Evolutionary conservation across 495 filamentous ascomycete species (phyloP), one percentile per base, ranked within the genome.

Genomic region (Hypoxylon rickii): DNA sequence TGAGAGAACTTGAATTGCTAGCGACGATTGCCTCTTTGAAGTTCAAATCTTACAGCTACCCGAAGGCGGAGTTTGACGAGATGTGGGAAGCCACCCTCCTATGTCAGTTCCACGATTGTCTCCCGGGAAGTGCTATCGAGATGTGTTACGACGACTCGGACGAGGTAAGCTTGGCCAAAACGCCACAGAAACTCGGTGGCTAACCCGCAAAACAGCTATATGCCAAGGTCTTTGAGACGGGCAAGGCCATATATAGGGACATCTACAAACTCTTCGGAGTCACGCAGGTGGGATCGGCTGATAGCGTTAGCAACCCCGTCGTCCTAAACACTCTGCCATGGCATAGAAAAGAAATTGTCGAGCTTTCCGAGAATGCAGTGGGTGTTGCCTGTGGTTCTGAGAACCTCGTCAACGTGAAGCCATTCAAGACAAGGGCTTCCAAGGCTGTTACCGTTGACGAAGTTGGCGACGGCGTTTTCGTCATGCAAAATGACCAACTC

Each of bases 111-210:
- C 94, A 98, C 65, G 94, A 98, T 67, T 96, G 93, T 66, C 76
- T 98, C 29, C 94, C 94, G 7, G 94, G 94, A n/a, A 95, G 88
- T 65, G 86, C 84, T 13, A 97, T 98, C 55, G 91, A 93, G 68
- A 96, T 98, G 92, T 93, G 89, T 68, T 97, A 97, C 67, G 87
- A 90, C 64, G 94, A 98, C 60, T 94, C 90, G 0, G 86, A 96
- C 63, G 78, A 90, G 73, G 83, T 84, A 70, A 61, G 69, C 46
- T 17, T 45, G 37, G 11, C 7, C 17, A 32, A 48, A 12, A 36
- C n/a, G 15, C 3, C 11, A 1, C 16, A 39, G 13, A 7, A 36
- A 15, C 24, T 5, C 13, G 3, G 19, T 19, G 4, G 4, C 41
- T 57, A 64, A 63, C 66, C 51, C n/a, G 11, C 18, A 18, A 22